Conservation (phyloP, 495 filamentous ascomycete species). For the Talaromyces trachyspermus region DNA sequence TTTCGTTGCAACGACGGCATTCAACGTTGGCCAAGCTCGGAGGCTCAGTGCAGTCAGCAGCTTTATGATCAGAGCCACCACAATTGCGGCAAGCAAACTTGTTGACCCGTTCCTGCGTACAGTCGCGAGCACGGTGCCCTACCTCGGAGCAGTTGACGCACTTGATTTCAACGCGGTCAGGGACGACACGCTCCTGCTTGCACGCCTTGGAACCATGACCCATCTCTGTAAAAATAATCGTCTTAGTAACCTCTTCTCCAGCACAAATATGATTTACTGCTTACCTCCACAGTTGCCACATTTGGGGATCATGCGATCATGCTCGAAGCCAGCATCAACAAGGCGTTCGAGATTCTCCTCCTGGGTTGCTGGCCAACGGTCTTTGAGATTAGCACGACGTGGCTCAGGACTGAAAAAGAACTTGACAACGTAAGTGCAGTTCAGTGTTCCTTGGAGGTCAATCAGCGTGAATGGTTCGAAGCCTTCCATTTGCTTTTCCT, state of each 20-base stretch:
- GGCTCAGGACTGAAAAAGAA: conserved; percentile 61
- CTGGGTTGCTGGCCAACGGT: conserved; percentile 54
- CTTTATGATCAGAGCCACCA: conserved; percentile 52
- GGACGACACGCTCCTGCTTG: conserved; percentile 48
- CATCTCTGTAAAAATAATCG: conserved; percentile 52
- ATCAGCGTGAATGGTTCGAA: conserved; percentile 62
- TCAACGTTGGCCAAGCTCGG: conserved; percentile 66
- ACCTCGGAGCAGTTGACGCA: conserved; percentile 71
- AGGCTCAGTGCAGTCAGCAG: conserved; percentile 61
- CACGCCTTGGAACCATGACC: conserved; percentile 67
- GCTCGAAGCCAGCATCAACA: conserved; percentile 59
- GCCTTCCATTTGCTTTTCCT: conserved; percentile 46
- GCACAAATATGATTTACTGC: conserved; percentile 7
- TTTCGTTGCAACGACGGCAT: conserved; percentile 70
- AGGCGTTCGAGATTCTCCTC: conserved; percentile 74
- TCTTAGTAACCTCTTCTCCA: no score
- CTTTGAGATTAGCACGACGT: conserved; percentile 49
- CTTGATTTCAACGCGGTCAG: conserved; percentile 45
- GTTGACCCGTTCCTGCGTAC: conserved; percentile 52
- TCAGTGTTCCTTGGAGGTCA: conserved; percentile 72
- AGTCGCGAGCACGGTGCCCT: conserved; percentile 65
- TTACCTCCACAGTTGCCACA: conserved; percentile 63
- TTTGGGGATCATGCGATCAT: conserved; percentile 57
- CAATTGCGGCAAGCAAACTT: conserved; percentile 77
- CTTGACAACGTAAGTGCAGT: conserved; percentile 66